Conservation (phyloP, 257 asterid species). For the Coffea canephora region DNA sequence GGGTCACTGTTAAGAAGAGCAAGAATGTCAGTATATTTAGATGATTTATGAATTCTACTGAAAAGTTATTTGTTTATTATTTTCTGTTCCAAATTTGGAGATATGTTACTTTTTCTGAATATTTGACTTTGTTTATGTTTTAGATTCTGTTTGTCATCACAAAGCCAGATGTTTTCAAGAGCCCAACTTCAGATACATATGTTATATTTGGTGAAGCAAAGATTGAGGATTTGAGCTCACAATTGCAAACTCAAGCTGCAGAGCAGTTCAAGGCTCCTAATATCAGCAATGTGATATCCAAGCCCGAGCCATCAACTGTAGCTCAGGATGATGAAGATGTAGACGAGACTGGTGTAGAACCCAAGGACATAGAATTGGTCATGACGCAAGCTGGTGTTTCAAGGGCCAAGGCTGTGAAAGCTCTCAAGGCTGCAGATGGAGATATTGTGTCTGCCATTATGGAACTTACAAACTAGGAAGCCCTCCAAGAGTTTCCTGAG, state of each 20-base stretch:
- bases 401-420: constrained; percentile 55
- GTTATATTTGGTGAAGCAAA: constrained; percentile 14
- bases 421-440: constrained; percentile 69
- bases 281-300: constrained; percentile 38
- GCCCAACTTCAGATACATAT: constrained; percentile 64
- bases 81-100: neutral
- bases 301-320: constrained; percentile 45
- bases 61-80: no score
- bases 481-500: neutral
- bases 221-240: constrained; percentile 64
- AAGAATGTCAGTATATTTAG: neutral
- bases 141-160: constrained; percentile 44
- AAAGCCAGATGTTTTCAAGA: constrained; percentile 73
- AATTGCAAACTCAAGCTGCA: constrained; percentile 63
- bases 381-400: constrained; percentile 74
- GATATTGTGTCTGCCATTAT: constrained; percentile 68
- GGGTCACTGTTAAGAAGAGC: no score
- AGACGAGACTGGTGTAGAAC: constrained; percentile 69
- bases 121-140: no score
- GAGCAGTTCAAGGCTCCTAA: constrained; percentile 57
- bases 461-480: constrained; percentile 62
- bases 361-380: constrained; percentile 66
- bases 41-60: constrained; percentile 1
- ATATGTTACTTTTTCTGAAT: no score
- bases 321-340: constrained; percentile 66